Base-by-base conservation (phyloP, 805 yeast species). In the Candida andamanensis region DNA sequence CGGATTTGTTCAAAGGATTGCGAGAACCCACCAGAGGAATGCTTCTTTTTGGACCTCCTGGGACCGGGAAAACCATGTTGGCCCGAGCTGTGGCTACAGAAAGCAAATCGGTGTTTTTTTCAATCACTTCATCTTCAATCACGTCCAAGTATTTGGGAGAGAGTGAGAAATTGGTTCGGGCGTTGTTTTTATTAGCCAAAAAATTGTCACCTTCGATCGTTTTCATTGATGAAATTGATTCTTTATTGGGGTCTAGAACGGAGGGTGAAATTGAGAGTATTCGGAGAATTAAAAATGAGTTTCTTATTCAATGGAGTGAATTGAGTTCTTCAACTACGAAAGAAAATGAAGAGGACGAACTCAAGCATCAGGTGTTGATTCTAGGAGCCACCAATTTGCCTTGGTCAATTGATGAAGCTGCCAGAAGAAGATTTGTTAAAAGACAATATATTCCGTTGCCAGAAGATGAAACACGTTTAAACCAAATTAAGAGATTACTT, bases 21-120 rank as follows among this genome's bases (percentile, higher is more conserved):
- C 69, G 97, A 45, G 97, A 89, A 59, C 97, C 97, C 0, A 89
- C 95, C 0, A 64, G 95, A 37, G 97, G 97, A n/a, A 86, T 92
- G 95, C 67, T 90, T 14, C 60, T 90, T 25, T 90, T 87, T 63
- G 98, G 98, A 0, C 97, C 98, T 2, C 97, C 97, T 0, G 98
- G 98, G n/a, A 90, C 97, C 0, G 97, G 97, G 35, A 90, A 92
- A 52, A 89, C 97, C 1, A 89, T 90, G 97, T 71, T 90, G 44
- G 97, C 97, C 0, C 69, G 95, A 42, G 95, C 97, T 0, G 97
- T 92, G 3, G 97, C 97, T 2, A 85, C 94, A 2, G 97, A 92
- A 61, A 82, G 95, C 6, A 80, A 82, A 38, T 85, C 95, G 0
- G 89, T 96, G 0, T 90, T 90, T 52, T 90, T 90, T 56, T 78